phyloP scores from a whole-genome alignment of 1,139 yeast species.

The Lodderomyces margitis region DNA sequence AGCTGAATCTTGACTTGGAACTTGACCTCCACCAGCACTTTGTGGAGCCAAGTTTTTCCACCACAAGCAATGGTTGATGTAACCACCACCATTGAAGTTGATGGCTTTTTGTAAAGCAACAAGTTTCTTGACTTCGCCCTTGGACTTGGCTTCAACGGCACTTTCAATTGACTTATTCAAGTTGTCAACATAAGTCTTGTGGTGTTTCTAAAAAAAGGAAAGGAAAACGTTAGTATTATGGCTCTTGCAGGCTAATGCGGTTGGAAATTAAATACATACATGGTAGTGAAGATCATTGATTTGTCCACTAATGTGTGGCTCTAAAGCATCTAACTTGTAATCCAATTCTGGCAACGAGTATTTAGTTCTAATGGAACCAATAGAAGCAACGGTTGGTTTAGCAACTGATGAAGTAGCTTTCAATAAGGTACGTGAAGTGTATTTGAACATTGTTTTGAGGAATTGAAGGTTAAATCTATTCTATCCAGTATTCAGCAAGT shows the following conservation, averaged over 20 bases:
- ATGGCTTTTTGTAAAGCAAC: conserved; percentile 75
- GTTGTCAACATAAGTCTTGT: conserved; percentile 90
- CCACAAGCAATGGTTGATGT: conserved; percentile 80
- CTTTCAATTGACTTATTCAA: conserved; percentile 82
- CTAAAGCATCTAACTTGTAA: conserved; percentile 85
- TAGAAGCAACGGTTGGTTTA: conserved; percentile 16
- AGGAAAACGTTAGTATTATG: too few relatives aligned
- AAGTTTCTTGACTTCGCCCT: conserved; percentile 64
- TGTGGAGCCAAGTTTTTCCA: conserved; percentile 91
- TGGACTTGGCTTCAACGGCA: conserved; percentile 65
- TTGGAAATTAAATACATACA: too few relatives aligned
- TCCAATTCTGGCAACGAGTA: conserved; percentile 82
- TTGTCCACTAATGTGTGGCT: conserved; percentile 85
- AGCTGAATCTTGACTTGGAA: conserved; percentile 57
- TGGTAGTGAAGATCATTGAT: conserved; percentile 75
- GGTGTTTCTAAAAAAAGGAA: conserved; percentile 57
- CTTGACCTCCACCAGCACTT: conserved; percentile 81
- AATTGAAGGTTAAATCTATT: too few relatives aligned
- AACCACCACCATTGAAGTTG: conserved; percentile 96
- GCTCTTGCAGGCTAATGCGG: too few relatives aligned
- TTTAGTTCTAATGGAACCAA: conserved; percentile 53
- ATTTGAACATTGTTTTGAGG: conserved; percentile 16
- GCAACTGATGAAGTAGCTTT: conserved; percentile 13
- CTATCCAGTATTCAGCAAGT: too few relatives aligned
- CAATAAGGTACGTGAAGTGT: conserved; percentile 16